A percentile compares a stretch with the other conserved stretches of the same genome.
phyloP scores from a whole-genome alignment of 208 protist genomes.

The Leishmania braziliensis region DNA sequence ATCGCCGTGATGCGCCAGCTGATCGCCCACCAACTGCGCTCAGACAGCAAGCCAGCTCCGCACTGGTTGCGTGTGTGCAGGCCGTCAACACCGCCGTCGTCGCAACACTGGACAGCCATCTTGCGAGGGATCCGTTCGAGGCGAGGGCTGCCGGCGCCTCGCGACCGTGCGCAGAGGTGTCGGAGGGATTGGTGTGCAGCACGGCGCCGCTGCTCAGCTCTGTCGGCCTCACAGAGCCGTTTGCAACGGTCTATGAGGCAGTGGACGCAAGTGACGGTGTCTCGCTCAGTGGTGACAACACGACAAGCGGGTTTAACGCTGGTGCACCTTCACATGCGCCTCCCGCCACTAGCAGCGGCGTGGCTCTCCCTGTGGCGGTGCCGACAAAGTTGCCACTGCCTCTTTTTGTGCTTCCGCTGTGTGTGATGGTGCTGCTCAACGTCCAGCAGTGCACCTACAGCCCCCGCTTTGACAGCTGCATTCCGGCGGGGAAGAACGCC shows the following conservation, averaged over 20 bases:
- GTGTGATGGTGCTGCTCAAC: slow-evolving; percentile 69
- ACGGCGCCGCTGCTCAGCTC: slow-evolving; percentile 16
- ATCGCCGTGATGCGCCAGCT: slow-evolving; percentile 88
- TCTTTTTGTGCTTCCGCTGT: slow-evolving; percentile 78
- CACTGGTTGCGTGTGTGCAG: slow-evolving; percentile 74
- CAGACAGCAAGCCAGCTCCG: slow-evolving; percentile 70
- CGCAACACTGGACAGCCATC: slow-evolving; percentile 76
- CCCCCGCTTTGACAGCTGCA: slow-evolving; percentile 47
- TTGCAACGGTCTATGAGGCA: slow-evolving; percentile 23
- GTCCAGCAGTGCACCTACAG: slow-evolving; percentile 71
- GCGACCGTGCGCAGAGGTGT: slow-evolving; percentile 18
- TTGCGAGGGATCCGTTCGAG: slow-evolving; percentile 9
- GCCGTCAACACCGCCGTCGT: slow-evolving; percentile 89
- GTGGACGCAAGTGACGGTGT: neutral
- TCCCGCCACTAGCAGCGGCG: neutral
- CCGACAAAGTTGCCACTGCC: slow-evolving; percentile 50
- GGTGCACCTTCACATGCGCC: neutral
- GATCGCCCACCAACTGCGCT: slow-evolving; percentile 90
- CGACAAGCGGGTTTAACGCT: neutral
- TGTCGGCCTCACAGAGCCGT: slow-evolving; percentile 21
- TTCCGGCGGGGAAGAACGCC: slow-evolving; percentile 51
- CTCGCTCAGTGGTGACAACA: neutral
- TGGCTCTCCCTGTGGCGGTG: slow-evolving; percentile 20
- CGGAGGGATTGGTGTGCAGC: slow-evolving; percentile 20
- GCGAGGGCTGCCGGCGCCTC: neutral